A percentile compares a stretch with the other conserved stretches of the same genome.
These are phyloP conservation scores for Hypomyces rosellus DNA, from an alignment of 2,329 filamentous ascomycete genomes.

Conservation along the genomic window DNA sequence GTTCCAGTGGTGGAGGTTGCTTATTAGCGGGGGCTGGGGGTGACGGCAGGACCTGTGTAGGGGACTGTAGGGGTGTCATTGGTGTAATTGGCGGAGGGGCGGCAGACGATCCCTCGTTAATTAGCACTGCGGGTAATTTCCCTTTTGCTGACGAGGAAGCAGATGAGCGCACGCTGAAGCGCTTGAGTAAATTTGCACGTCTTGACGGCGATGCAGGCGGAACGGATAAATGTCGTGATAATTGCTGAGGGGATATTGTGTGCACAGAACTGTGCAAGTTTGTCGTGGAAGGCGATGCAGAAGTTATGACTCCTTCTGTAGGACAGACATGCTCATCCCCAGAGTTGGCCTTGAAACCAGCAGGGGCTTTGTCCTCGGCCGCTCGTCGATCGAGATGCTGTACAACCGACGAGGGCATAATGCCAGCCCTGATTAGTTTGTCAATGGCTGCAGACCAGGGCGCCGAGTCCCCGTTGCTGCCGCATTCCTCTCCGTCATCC, in stretches of 20 bases:
- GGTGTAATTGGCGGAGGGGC: neutral
- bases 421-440: neutral
- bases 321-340: too few relatives aligned
- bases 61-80: constrained; percentile 13
- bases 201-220: constrained; percentile 5
- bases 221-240: neutral
- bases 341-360: too few relatives aligned
- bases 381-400: constrained; percentile 9
- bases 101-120: constrained; percentile 10
- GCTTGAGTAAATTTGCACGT: constrained; percentile 20
- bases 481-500: constrained; percentile 26
- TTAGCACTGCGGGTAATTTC: constrained; percentile 17
- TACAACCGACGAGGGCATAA: constrained; percentile 5
- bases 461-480: neutral
- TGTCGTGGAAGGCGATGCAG: too few relatives aligned
- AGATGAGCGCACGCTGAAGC: constrained; percentile 22
- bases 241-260: neutral
- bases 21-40: constrained; percentile 16
- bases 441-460: constrained; percentile 1
- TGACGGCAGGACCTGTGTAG: constrained; percentile 19
- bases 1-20: constrained; percentile 9
- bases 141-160: constrained; percentile 19
- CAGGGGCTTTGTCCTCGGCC: too few relatives aligned
- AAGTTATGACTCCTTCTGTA: too few relatives aligned
- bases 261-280: too few relatives aligned